Evolutionary conservation across 2,329 filamentous ascomycete genomes (phyloP).

Genomic region (Fusarium succisae): DNA sequence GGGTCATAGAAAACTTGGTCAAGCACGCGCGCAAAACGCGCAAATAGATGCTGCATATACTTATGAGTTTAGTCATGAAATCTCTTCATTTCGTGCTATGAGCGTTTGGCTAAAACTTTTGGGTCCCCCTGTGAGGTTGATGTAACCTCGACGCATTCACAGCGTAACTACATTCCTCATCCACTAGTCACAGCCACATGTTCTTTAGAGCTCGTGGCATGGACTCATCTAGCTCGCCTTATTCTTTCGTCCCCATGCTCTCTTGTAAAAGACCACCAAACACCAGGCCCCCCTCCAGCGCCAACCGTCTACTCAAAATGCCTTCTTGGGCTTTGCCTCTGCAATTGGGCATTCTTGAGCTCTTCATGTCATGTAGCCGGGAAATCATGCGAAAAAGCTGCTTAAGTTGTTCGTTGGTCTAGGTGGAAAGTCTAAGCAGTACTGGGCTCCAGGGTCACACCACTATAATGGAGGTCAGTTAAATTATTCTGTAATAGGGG

Average conservation of each 20-base stretch:
- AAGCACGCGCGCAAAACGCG: slow-evolving; percentile 88
- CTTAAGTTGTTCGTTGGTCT: slow-evolving; percentile 28
- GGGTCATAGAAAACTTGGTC: slow-evolving; percentile 95
- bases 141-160: slow-evolving; percentile 41
- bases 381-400: slow-evolving; percentile 36
- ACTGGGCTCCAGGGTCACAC: slow-evolving; percentile 64
- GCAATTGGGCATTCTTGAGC: slow-evolving; percentile 32
- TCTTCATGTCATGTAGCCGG: slow-evolving; percentile 32
- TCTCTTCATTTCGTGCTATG: slow-evolving; percentile 35
- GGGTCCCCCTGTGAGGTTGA: slow-evolving; percentile 31
- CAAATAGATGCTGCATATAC: slow-evolving; percentile 62
- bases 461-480: slow-evolving; percentile 49
- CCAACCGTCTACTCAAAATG: slow-evolving; percentile 43
- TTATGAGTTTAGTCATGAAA: slow-evolving; percentile 22
- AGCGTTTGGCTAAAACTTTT: slow-evolving; percentile 33
- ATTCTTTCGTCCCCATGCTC: slow-evolving; percentile 22
- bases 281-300: slow-evolving; percentile 40
- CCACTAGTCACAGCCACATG: slow-evolving; percentile 23
- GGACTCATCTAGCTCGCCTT: slow-evolving; percentile 15
- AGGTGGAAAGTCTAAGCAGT: slow-evolving; percentile 49
- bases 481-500: neutral
- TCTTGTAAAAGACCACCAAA: slow-evolving; percentile 36
- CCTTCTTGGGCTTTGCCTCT: slow-evolving; percentile 29
- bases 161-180: slow-evolving; percentile 37
- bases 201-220: slow-evolving; percentile 7